phyloP scores from a whole-genome alignment of 805 yeast species.

The Hyphopichia homilentoma region DNA sequence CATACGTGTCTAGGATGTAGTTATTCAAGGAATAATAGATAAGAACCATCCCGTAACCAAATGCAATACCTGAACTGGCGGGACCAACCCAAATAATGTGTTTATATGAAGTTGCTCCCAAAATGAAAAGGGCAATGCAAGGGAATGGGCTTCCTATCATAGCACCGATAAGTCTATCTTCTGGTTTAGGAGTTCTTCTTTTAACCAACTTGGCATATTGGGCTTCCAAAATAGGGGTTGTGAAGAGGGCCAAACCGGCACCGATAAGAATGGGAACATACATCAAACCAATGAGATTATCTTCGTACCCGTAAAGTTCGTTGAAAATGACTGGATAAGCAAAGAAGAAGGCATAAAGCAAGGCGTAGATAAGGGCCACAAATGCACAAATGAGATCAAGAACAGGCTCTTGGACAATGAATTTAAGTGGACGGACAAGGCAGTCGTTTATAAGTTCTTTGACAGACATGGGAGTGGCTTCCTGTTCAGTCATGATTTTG shows the following conservation, averaged over 20 bases:
- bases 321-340: constrained; percentile 90
- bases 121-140: constrained; percentile 71
- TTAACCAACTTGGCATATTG: constrained; percentile 50
- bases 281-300: constrained; percentile 81
- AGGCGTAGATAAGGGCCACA: constrained; percentile 86
- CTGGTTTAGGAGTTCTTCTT: constrained; percentile 65
- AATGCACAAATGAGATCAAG: constrained; percentile 79
- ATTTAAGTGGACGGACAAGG: constrained; percentile 74
- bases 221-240: constrained; percentile 74
- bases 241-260: constrained; percentile 64
- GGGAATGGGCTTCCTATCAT: constrained; percentile 83
- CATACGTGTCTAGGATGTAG: constrained; percentile 88
- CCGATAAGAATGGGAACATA: constrained; percentile 88
- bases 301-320: constrained; percentile 71
- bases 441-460: constrained; percentile 69
- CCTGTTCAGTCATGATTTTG: constrained; percentile 90
- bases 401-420: constrained; percentile 79
- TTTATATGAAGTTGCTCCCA: constrained; percentile 75
- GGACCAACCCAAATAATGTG: constrained; percentile 67
- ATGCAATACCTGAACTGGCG: constrained; percentile 55
- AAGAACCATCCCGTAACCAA: constrained; percentile 60
- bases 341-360: constrained; percentile 89
- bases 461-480: constrained; percentile 70
- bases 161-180: constrained; percentile 76
- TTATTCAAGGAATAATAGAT: constrained; percentile 61